A percentile compares a stretch with the other conserved stretches of the same genome.
Evolutionary conservation across 2,329 filamentous ascomycete genomes (phyloP).

Genomic region (Ophiocordyceps camponoti-floridani): DNA sequence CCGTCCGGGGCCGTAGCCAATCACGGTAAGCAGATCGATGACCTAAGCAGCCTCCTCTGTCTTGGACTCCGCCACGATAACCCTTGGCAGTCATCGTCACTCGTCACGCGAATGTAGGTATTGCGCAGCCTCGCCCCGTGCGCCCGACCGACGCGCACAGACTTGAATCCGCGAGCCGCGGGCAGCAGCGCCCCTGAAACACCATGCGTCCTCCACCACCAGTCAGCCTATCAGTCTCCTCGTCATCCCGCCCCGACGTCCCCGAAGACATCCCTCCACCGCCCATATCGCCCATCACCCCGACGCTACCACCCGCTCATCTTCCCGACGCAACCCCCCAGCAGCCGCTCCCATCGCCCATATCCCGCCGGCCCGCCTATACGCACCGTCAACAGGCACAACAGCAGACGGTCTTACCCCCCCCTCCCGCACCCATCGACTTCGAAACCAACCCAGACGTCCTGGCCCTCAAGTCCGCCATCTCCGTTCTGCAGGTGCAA

Average conservation of each 20-base stretch:
- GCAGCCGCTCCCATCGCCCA: constrained; percentile 5
- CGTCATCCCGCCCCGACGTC: constrained; percentile 10
- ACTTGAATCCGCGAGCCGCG: not conserved
- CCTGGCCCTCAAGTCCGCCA: constrained; percentile 69
- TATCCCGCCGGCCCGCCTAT: constrained; percentile 14
- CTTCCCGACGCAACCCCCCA: constrained; percentile 8
- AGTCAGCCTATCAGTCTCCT: not conserved
- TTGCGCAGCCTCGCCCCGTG: not conserved
- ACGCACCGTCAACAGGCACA: constrained; percentile 27
- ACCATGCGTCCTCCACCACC: not conserved
- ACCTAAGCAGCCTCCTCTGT: no score
- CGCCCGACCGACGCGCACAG: not conserved
- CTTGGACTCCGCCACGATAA: not conserved
- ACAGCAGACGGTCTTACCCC: constrained; percentile 23
- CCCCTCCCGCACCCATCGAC: constrained; percentile 32
- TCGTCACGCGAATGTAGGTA: not conserved
- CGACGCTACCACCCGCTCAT: constrained; percentile 22
- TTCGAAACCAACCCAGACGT: constrained; percentile 63
- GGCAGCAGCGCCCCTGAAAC: not conserved
- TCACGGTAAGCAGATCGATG: no score
- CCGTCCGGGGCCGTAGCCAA: not conserved
- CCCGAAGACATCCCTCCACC: constrained; percentile 24
- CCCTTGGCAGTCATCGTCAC: not conserved
- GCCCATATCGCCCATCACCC: constrained; percentile 36
- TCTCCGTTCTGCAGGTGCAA: constrained; percentile 76